A percentile compares a stretch with the other conserved stretches of the same genome.
Evolutionary conservation across 2,329 filamentous ascomycete genomes (phyloP).

Genomic region (Cladosporium sp.): DNA sequence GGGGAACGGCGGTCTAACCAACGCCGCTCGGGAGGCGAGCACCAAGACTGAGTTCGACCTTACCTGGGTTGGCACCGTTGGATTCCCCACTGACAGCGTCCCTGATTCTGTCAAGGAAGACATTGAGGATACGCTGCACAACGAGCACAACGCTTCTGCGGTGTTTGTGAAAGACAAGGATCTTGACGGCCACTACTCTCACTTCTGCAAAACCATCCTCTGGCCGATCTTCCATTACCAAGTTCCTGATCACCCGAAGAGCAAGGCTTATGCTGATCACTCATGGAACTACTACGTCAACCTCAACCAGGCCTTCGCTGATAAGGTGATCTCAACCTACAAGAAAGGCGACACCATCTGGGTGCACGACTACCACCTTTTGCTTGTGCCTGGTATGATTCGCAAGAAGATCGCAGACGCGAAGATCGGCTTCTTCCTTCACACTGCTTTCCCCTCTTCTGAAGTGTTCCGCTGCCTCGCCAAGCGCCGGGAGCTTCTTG

Average conservation of each 20-base stretch:
- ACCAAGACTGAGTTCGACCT: constrained; percentile 72
- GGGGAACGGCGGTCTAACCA: constrained; percentile 88
- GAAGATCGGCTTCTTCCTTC: constrained; percentile 93
- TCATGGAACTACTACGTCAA: constrained; percentile 94
- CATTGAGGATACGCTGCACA: constrained; percentile 78
- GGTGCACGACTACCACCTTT: constrained; percentile 93
- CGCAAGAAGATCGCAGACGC: constrained; percentile 88
- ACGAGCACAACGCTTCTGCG: constrained; percentile 77
- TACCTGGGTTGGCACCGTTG: constrained; percentile 88
- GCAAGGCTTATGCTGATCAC: constrained; percentile 96
- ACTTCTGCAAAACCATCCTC: constrained; percentile 96
- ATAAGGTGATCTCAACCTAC: constrained; percentile 87
- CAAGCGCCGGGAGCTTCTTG: constrained; percentile 79
- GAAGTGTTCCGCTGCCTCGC: constrained; percentile 93
- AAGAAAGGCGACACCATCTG: constrained; percentile 91
- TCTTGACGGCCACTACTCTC: constrained; percentile 89
- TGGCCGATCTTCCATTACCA: constrained; percentile 99
- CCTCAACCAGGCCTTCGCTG: constrained; percentile 89
- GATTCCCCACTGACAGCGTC: constrained; percentile 89
- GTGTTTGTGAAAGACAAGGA: constrained; percentile 89
- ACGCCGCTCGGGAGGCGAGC: constrained; percentile 77
- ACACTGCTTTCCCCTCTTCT: constrained; percentile 92
- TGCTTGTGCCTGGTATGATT: constrained; percentile 85
- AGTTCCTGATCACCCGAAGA: constrained; percentile 96
- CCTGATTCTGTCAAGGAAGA: constrained; percentile 74